Percentiles rank a stretch among this genome's conserved stretches.
Conservation (phyloP, 2,329 filamentous ascomycete species). For the Trichoderma oligosporum region DNA sequence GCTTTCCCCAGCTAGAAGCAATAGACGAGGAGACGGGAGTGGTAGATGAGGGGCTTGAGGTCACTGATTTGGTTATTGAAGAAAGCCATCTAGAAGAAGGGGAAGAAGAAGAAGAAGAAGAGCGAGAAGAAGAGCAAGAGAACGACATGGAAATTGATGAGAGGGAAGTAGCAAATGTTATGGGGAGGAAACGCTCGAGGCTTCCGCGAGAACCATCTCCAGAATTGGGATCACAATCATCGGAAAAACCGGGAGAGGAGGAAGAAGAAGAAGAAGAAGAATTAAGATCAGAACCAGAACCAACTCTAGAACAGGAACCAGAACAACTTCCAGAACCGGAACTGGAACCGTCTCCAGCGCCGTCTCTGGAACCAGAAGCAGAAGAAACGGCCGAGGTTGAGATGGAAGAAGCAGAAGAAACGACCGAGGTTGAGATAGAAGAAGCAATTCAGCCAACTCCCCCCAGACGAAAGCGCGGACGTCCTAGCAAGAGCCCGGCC, state of each 20-base stretch:
- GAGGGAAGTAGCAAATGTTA: conserved; percentile 39
- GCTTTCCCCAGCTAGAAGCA: background rate
- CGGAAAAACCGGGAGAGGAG: conserved; percentile 28
- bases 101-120: conserved; percentile 17
- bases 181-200: conserved; percentile 44
- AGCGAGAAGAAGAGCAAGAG: conserved; percentile 25
- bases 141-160: conserved; percentile 44
- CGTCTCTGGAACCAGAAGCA: background rate
- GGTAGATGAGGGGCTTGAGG: background rate
- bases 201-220: conserved; percentile 37
- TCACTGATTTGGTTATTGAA: background rate
- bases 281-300: too few relatives aligned
- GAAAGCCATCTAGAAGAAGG: background rate
- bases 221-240: conserved; percentile 38
- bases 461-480: conserved; percentile 38
- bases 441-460: conserved; percentile 23
- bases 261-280: conserved; percentile 14
- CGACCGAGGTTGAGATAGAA: background rate
- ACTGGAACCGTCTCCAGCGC: too few relatives aligned
- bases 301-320: conserved; percentile 32
- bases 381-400: background rate
- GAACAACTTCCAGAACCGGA: conserved; percentile 19
- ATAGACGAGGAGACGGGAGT: conserved; percentile 13
- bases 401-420: background rate
- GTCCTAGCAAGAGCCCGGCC: conserved; percentile 39